Conservation (phyloP, 2,329 filamentous ascomycete species). For the Phaeosphaeriaceae sp. region DNA sequence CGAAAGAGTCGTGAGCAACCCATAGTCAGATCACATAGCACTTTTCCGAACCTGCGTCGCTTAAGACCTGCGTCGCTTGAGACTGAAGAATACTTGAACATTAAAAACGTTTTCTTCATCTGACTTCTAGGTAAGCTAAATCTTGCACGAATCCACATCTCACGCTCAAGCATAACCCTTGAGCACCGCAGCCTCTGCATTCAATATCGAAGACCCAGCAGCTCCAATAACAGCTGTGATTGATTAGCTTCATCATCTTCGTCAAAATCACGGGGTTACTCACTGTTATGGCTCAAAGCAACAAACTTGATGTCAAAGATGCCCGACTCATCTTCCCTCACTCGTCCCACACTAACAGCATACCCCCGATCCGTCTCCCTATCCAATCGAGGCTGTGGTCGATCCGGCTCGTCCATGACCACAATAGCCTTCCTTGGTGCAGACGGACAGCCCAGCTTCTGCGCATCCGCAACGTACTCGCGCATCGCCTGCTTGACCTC, state of each 20-base stretch:
- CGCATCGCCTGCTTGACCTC: conserved; percentile 81
- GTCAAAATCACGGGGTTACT: conserved; percentile 42
- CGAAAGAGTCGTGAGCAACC: not conserved
- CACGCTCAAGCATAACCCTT: conserved; percentile 73
- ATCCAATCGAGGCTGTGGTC: conserved; percentile 90
- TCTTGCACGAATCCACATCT: not conserved
- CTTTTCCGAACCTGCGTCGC: not conserved
- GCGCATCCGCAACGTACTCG: conserved; percentile 81
- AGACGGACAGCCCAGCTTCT: conserved; percentile 83
- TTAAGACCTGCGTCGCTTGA: no score
- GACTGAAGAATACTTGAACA: no score
- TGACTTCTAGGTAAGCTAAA: not conserved
- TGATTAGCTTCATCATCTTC: conserved; percentile 21
- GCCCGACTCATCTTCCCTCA: conserved; percentile 83
- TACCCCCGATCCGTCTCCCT: conserved; percentile 86
- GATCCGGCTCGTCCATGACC: conserved; percentile 87
- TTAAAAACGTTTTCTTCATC: not conserved
- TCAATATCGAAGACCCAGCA: conserved; percentile 93
- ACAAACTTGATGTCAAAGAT: conserved; percentile 97
- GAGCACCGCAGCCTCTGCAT: conserved; percentile 88
- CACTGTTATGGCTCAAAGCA: conserved; percentile 83
- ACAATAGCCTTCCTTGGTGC: conserved; percentile 82
- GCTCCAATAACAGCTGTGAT: conserved; percentile 81
- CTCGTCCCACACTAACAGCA: conserved; percentile 86
- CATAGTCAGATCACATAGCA: not conserved